phyloP scores from a whole-genome alignment of 2,329 filamentous ascomycete genomes.

The Orbilia javanica region DNA sequence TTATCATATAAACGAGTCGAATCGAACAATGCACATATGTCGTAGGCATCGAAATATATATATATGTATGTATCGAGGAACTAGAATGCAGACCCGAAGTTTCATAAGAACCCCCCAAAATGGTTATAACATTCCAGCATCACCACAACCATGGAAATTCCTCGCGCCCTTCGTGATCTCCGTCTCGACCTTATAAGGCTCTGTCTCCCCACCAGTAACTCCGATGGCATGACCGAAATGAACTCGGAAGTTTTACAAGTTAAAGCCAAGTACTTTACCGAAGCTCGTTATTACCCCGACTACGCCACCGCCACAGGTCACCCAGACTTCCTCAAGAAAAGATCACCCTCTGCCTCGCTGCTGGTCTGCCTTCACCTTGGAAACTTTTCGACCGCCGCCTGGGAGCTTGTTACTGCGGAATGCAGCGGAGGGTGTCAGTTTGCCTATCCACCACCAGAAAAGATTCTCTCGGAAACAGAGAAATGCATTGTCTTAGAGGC shows the following conservation, averaged over 20 bases:
- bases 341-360: background rate
- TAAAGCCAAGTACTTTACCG: constrained; percentile 21
- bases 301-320: constrained; percentile 14
- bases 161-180: constrained; percentile 10
- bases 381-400: background rate
- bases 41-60: background rate
- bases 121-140: background rate
- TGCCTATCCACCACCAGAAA: background rate
- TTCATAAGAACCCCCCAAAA: background rate
- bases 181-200: background rate
- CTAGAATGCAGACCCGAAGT: background rate
- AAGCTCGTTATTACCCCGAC: constrained; percentile 20
- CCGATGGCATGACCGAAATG: background rate
- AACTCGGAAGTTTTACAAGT: constrained; percentile 2
- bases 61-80: too few relatives aligned
- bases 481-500: background rate
- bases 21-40: background rate
- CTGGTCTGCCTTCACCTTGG: background rate
- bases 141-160: background rate
- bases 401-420: background rate
- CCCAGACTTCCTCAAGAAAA: constrained; percentile 1
- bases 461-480: background rate
- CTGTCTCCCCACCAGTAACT: background rate
- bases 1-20: too few relatives aligned
- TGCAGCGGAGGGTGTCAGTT: background rate